phyloP scores from a whole-genome alignment of 352 stramenopile species.

The Phytophthora uliginosa region DNA sequence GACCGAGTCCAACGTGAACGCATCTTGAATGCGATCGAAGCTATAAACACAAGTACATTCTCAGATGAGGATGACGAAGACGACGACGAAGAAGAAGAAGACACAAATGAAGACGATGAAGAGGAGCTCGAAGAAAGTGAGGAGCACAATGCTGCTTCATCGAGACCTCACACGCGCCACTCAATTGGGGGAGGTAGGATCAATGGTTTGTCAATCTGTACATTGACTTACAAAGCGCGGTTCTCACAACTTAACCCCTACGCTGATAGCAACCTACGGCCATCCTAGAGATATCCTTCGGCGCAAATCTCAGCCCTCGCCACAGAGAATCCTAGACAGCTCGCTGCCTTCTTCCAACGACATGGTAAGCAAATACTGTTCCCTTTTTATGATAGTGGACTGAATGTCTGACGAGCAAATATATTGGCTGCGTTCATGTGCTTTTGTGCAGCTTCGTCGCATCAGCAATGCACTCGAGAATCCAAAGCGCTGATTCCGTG shows the following conservation, averaged over 20 bases:
- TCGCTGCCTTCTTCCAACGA: constrained; percentile 63
- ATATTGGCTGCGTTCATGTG: neutral
- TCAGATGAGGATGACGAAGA: constrained; percentile 71
- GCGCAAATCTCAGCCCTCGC: constrained; percentile 52
- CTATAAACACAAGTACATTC: constrained; percentile 78
- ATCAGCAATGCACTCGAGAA: constrained; percentile 71
- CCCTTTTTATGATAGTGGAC: neutral
- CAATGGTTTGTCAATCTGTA: neutral
- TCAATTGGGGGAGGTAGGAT: constrained; percentile 29
- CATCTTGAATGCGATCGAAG: constrained; percentile 82
- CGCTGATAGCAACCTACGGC: constrained; percentile 26
- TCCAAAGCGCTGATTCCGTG: constrained; percentile 22
- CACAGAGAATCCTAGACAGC: constrained; percentile 28
- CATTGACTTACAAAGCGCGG: neutral
- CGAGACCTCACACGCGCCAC: constrained; percentile 11
- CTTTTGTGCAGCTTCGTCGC: constrained; percentile 54
- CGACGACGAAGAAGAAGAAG: constrained; percentile 47
- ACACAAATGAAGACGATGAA: constrained; percentile 41
- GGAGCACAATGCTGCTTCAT: constrained; percentile 5
- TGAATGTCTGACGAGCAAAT: neutral
- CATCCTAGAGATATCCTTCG: constrained; percentile 56
- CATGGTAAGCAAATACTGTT: constrained; percentile 47
- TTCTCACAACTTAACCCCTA: neutral
- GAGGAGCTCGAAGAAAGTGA: constrained; percentile 40
- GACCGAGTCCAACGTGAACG: constrained; percentile 73